phyloP scores from a whole-genome alignment of 495 filamentous ascomycete genomes.

The Neurospora sp. region DNA sequence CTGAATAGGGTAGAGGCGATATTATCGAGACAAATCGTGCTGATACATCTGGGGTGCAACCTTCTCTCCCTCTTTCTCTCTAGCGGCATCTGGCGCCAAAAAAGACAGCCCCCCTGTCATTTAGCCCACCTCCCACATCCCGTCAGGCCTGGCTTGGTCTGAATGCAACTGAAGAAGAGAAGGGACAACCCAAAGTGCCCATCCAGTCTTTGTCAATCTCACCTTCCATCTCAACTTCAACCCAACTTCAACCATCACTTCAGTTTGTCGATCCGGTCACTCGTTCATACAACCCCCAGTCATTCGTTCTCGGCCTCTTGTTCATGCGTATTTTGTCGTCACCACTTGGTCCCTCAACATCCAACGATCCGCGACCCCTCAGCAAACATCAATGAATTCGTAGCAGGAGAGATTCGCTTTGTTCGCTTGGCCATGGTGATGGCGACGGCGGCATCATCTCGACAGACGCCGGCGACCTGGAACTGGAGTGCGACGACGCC shows the following conservation, averaged over 20 bases:
- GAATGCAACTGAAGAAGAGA: neutral
- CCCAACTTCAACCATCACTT: neutral
- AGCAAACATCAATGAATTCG: slow-evolving; percentile 8
- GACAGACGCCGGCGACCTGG: neutral
- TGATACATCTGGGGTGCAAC: neutral
- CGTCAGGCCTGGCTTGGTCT: neutral
- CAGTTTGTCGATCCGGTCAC: neutral
- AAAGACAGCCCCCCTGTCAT: neutral
- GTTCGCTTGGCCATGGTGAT: slow-evolving; percentile 16
- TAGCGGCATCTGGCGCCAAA: neutral
- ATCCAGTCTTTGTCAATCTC: neutral
- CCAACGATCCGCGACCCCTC: neutral
- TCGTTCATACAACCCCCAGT: neutral
- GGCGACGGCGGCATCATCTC: slow-evolving; percentile 11
- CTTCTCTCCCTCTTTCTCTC: neutral
- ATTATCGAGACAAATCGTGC: neutral
- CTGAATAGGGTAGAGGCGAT: neutral
- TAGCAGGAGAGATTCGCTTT: slow-evolving; percentile 8
- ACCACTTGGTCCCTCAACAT: neutral
- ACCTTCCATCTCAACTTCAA: neutral
- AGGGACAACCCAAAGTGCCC: neutral
- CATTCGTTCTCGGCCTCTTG: neutral
- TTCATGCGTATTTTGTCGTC: neutral
- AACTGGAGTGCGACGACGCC: neutral
- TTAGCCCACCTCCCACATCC: neutral